phyloP scores from a whole-genome alignment of 1,284 basidiomycete genomes.

The Cutaneotrichosporon cavernicola region DNA sequence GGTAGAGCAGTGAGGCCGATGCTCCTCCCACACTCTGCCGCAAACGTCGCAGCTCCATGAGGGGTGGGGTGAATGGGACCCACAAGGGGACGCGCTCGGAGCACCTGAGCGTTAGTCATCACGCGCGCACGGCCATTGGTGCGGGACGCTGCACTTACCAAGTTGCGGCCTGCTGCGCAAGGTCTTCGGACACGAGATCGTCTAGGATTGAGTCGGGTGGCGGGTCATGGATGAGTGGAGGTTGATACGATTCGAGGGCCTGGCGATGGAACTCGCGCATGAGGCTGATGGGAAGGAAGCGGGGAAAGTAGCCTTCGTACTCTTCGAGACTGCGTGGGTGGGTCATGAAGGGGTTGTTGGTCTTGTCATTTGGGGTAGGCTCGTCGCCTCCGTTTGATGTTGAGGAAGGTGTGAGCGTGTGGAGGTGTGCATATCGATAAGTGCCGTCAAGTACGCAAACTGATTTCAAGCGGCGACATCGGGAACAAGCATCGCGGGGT shows the following conservation, averaged over 20 bases:
- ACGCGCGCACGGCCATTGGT: background rate
- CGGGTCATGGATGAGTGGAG: background rate
- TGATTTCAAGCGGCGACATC: background rate
- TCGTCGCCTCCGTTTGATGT: background rate
- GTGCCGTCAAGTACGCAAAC: background rate
- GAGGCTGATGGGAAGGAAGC: slow-evolving; percentile 13
- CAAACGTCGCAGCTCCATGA: background rate
- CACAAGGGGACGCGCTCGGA: slow-evolving; percentile 5
- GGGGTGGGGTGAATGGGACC: slow-evolving; percentile 11
- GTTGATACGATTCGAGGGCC: background rate
- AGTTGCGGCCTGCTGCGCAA: background rate
- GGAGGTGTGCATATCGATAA: slow-evolving; percentile 3
- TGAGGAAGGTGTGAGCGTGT: background rate
- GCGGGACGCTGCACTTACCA: slow-evolving; percentile 1
- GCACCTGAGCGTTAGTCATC: slow-evolving; percentile 8
- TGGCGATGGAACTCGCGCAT: slow-evolving; percentile 14
- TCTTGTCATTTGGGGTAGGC: background rate
- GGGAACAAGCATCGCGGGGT: background rate
- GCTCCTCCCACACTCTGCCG: background rate
- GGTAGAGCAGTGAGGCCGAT: slow-evolving; percentile 4
- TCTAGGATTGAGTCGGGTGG: slow-evolving; percentile 5
- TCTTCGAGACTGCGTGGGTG: background rate
- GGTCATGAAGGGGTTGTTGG: background rate
- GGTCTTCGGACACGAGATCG: slow-evolving; percentile 4
- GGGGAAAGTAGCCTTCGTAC: slow-evolving; percentile 15